Conservation (phyloP, 2,329 filamentous ascomycete species). For the Cladophialophora psammophila region DNA sequence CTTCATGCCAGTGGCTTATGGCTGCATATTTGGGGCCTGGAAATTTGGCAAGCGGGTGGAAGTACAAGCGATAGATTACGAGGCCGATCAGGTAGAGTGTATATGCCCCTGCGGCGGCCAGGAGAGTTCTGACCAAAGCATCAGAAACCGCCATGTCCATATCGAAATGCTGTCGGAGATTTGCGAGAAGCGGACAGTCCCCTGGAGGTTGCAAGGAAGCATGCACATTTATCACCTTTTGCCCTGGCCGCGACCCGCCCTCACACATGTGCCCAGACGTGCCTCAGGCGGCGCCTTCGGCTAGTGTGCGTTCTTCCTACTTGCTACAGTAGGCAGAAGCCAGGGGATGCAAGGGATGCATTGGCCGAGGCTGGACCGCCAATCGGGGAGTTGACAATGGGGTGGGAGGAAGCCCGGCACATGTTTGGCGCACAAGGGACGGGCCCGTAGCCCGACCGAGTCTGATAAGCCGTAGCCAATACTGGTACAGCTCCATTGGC, state of each 20-base stretch:
- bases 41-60: conserved; percentile 17
- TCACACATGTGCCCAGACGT: no score
- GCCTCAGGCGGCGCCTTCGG: not conserved
- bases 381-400: not conserved
- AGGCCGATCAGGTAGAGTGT: conserved; percentile 9
- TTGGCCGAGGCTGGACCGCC: not conserved
- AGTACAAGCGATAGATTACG: conserved; percentile 13
- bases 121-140: not conserved
- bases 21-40: conserved; percentile 13
- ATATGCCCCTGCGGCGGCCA: conserved; percentile 11
- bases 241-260: no score
- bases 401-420: not conserved
- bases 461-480: not conserved
- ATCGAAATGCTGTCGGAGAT: not conserved
- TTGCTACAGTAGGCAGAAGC: no score
- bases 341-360: no score
- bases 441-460: not conserved
- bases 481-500: not conserved
- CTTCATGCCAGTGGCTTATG: conserved; percentile 11
- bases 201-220: not conserved
- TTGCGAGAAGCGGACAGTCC: not conserved
- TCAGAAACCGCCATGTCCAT: conserved; percentile 1
- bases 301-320: no score
- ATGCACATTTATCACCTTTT: not conserved
- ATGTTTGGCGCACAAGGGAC: not conserved